Evolutionary conservation across 371 early-diverging fungal genomes (phyloP).

Genomic region (Mortierella polycephala): DNA sequence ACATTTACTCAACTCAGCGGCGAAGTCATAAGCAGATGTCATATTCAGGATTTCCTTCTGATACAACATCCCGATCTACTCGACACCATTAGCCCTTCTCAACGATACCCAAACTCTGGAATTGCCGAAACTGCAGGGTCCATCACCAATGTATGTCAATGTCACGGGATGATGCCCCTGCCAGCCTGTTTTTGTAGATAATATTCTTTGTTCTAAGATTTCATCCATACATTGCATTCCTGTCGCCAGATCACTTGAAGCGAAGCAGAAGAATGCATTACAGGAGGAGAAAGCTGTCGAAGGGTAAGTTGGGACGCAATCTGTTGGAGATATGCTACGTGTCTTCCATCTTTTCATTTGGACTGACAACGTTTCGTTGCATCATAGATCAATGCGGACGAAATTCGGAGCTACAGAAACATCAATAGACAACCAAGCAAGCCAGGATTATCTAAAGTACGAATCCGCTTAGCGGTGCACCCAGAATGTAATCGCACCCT

Average conservation of each 20-base stretch:
- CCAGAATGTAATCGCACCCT: neutral
- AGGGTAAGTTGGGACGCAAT: slow-evolving; percentile 2
- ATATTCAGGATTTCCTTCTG: too few species aligned
- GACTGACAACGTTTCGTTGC: neutral
- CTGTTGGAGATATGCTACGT: neutral
- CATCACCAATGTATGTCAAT: slow-evolving; percentile 36
- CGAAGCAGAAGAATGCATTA: slow-evolving; percentile 36
- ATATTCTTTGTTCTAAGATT: neutral
- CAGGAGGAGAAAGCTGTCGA: slow-evolving; percentile 10
- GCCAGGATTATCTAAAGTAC: slow-evolving; percentile 24
- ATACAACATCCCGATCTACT: too few species aligned
- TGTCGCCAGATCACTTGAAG: slow-evolving; percentile 33
- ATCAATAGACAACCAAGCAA: slow-evolving; percentile 4
- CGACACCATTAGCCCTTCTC: slow-evolving; percentile 17
- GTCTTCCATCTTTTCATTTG: neutral
- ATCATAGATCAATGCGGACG: slow-evolving; percentile 3
- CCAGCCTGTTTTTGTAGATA: neutral
- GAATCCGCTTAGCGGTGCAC: neutral
- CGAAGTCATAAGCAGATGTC: too few species aligned
- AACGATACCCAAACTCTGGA: slow-evolving; percentile 40
- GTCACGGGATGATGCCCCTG: neutral
- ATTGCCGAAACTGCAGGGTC: slow-evolving; percentile 38
- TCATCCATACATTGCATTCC: neutral
- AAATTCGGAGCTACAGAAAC: slow-evolving; percentile 1
- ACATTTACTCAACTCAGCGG: neutral